phyloP scores from a whole-genome alignment of 345 rosid species.

The Pistacia vera region DNA sequence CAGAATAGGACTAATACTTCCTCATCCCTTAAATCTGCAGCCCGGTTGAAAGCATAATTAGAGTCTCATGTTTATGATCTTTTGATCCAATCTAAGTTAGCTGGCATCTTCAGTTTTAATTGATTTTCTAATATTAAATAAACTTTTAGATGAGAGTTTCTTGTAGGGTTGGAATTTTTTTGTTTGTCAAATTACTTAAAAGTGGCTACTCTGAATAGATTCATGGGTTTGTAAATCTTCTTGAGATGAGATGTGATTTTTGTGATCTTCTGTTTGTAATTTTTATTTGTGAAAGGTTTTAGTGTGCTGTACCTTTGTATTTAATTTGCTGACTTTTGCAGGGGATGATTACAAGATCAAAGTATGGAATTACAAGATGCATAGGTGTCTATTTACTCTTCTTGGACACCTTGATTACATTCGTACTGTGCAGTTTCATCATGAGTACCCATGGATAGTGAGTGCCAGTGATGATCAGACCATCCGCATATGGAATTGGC shows the following conservation, averaged over 20 bases:
- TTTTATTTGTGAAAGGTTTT: neutral
- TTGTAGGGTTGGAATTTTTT: neutral
- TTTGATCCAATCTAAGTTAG: neutral
- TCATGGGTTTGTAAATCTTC: neutral
- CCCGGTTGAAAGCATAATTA: neutral
- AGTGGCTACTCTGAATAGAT: neutral
- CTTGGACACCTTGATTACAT: slow-evolving; percentile 98
- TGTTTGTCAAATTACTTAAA: neutral
- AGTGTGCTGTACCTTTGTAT: neutral
- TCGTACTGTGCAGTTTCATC: slow-evolving; percentile 97
- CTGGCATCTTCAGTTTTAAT: neutral
- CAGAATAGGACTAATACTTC: neutral
- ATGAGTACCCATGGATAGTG: slow-evolving; percentile 97
- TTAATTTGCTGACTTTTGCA: slow-evolving; percentile 36
- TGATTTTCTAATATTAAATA: neutral
- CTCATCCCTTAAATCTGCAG: neutral
- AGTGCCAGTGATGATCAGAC: slow-evolving; percentile 99
- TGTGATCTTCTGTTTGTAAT: neutral
- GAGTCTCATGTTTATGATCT: neutral
- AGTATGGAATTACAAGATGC: slow-evolving; percentile 95
- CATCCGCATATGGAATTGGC: slow-evolving; percentile 99
- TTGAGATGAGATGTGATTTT: neutral
- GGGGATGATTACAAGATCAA: slow-evolving; percentile 98
- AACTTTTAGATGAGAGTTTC: neutral
- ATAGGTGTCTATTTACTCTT: slow-evolving; percentile 89